A percentile compares a stretch with the other conserved stretches of the same genome.
phyloP scores from a whole-genome alignment of 139 green algal genomes.

The Tetratostichococcus sp. region DNA sequence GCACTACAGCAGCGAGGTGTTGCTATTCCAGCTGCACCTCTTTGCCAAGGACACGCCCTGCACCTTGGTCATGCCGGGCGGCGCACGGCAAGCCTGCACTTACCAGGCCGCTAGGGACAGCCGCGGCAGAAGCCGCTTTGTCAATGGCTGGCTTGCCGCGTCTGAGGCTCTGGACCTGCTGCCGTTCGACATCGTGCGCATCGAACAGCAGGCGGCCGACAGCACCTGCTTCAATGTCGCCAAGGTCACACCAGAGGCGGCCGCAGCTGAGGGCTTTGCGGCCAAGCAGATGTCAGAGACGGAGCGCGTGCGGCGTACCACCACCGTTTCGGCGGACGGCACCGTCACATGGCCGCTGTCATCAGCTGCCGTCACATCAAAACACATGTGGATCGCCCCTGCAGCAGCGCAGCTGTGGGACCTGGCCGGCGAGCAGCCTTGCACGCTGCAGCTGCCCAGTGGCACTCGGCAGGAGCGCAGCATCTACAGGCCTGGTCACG shows the following conservation, averaged over 20 bases:
- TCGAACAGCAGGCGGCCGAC: background rate
- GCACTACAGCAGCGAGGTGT: too few relatives aligned
- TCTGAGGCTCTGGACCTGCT: background rate
- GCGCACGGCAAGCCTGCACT: too few relatives aligned
- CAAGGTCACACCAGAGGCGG: background rate
- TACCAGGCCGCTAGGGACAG: too few relatives aligned
- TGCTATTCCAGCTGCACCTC: too few relatives aligned
- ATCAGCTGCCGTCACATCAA: background rate
- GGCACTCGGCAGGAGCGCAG: background rate
- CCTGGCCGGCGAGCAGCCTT: background rate
- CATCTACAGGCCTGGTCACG: too few relatives aligned
- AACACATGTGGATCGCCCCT: background rate
- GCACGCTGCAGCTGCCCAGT: background rate
- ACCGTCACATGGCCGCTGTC: too few relatives aligned
- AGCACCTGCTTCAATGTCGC: background rate
- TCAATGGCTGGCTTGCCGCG: background rate
- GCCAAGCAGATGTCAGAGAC: too few relatives aligned
- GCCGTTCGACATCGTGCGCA: background rate
- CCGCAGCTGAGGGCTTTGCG: background rate
- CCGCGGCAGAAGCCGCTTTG: too few relatives aligned
- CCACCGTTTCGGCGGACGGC: too few relatives aligned
- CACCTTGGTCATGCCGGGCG: too few relatives aligned
- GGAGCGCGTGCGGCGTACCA: background rate
- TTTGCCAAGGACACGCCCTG: too few relatives aligned
- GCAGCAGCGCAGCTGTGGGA: background rate